These are phyloP conservation scores for Kappamyces sp. DNA, from an alignment of 192 early-diverging fungal species.

Conservation along the genomic window DNA sequence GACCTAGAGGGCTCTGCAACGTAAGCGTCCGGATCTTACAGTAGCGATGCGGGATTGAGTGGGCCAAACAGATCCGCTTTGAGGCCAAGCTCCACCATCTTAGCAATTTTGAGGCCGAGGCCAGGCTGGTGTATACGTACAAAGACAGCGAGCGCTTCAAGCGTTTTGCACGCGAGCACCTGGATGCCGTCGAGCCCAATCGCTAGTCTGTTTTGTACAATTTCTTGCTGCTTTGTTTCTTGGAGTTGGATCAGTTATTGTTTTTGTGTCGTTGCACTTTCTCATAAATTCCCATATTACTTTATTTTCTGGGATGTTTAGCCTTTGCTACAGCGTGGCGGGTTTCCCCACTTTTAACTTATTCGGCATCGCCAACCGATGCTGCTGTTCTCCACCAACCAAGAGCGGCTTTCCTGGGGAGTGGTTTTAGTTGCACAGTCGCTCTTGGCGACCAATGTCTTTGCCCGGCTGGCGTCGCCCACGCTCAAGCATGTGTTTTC, in stretches of 20 bases:
- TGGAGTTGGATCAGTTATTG: background rate
- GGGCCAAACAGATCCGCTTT: slow-evolving; percentile 8
- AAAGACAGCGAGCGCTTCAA: slow-evolving; percentile 1
- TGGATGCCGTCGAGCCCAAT: slow-evolving; percentile 1
- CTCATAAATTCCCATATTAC: slow-evolving; percentile 6
- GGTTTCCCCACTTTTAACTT: no score
- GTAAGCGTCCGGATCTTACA: background rate
- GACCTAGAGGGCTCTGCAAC: slow-evolving; percentile 14
- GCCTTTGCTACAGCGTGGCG: no score
- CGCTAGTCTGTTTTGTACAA: background rate
- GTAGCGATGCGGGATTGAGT: slow-evolving; percentile 17
- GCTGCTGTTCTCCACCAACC: no score
- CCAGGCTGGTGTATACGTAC: background rate
- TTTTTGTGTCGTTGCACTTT: slow-evolving; percentile 8
- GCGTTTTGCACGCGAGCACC: slow-evolving; percentile 5
- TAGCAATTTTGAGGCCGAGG: slow-evolving; percentile 3
- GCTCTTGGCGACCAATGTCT: background rate
- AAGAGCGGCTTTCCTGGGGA: background rate
- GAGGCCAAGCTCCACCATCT: slow-evolving; percentile 2
- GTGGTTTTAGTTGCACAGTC: slow-evolving; percentile 13
- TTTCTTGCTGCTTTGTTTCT: background rate
- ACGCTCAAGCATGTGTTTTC: slow-evolving; percentile 4
- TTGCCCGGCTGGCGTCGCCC: slow-evolving; percentile 7
- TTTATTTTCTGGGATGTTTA: background rate
- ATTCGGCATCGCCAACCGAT: no score